phyloP scores from a whole-genome alignment of 805 yeast species.

The Hemisphaericaspora nanyangensis region DNA sequence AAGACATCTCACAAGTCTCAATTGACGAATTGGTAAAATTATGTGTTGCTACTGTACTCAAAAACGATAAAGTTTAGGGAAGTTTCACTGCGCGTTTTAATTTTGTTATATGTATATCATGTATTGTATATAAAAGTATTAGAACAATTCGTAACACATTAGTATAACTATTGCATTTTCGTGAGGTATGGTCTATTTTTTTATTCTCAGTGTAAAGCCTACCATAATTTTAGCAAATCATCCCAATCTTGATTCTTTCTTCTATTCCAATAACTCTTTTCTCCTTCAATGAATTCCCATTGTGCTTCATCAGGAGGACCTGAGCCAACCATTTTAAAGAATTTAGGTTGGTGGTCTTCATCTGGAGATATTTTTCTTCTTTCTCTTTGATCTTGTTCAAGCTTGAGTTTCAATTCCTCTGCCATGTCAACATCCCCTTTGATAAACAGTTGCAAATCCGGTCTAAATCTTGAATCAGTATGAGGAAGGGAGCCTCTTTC shows the following conservation, averaged over 20 bases:
- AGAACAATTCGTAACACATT: too few species aligned
- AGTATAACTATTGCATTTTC: too few species aligned
- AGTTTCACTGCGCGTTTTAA: too few species aligned
- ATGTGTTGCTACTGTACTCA: constrained; percentile 8
- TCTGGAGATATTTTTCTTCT: constrained; percentile 57
- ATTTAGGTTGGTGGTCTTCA: constrained; percentile 51
- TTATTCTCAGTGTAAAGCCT: too few species aligned
- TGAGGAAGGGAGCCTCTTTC: constrained; percentile 69
- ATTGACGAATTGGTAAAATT: constrained; percentile 6
- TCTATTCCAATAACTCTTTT: constrained; percentile 72
- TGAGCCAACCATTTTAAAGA: constrained; percentile 50
- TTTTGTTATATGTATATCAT: too few species aligned
- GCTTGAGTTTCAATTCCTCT: constrained; percentile 58
- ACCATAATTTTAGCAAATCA: constrained; percentile 57
- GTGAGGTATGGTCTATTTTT: too few species aligned
- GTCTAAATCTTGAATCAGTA: constrained; percentile 86
- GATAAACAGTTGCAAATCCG: constrained; percentile 76
- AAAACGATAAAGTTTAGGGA: constrained; percentile 5
- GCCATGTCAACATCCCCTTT: constrained; percentile 67
- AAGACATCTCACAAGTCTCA: constrained; percentile 5
- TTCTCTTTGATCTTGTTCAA: constrained; percentile 79
- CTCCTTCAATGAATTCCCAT: constrained; percentile 59
- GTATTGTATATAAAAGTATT: too few species aligned
- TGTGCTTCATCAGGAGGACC: constrained; percentile 36
- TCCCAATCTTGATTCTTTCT: constrained; percentile 64